A percentile compares a stretch with the other conserved stretches of the same genome.
These are phyloP conservation scores for Podaxis rugospora DNA, from an alignment of 768 basidiomycete species.

Conservation along the genomic window DNA sequence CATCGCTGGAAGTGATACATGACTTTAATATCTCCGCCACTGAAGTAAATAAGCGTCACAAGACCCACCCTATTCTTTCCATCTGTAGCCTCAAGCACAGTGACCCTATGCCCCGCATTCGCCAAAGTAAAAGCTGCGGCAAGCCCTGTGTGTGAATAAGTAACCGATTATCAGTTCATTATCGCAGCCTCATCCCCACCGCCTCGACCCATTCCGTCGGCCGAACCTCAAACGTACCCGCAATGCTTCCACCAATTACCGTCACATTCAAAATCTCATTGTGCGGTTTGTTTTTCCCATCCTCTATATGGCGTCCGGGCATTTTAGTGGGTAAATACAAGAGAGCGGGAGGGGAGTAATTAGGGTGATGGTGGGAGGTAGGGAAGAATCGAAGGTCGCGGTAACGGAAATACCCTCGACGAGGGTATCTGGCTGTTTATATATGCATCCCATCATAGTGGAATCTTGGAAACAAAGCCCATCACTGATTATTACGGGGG, in stretches of 20 bases:
- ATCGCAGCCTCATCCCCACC: not conserved
- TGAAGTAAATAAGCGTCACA: not conserved
- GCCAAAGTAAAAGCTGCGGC: conserved; percentile 51
- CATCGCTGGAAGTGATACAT: not conserved
- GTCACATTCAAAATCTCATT: conserved; percentile 26
- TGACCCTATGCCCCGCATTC: conserved; percentile 56
- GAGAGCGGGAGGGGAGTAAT: not conserved
- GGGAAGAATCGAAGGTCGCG: not conserved
- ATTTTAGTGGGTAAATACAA: conserved; percentile 14
- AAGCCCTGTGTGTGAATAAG: conserved; percentile 29
- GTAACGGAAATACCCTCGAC: not conserved
- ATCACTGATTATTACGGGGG: not conserved
- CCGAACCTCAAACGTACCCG: conserved; percentile 23
- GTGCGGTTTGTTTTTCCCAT: not conserved
- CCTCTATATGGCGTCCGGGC: conserved; percentile 19
- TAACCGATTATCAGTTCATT: not conserved
- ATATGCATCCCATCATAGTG: not conserved
- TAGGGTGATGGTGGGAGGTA: not conserved
- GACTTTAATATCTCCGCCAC: conserved; percentile 35
- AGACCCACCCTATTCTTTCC: conserved; percentile 36
- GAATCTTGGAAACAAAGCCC: not conserved
- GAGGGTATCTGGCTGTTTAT: not conserved
- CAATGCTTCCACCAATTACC: conserved; percentile 45
- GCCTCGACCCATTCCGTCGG: not conserved
- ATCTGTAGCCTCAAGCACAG: conserved; percentile 47